A percentile compares a stretch with the other conserved stretches of the same genome.
These are phyloP conservation scores for Pedinophyceae sp. DNA, from an alignment of 139 green algal species.

Conservation along the genomic window DNA sequence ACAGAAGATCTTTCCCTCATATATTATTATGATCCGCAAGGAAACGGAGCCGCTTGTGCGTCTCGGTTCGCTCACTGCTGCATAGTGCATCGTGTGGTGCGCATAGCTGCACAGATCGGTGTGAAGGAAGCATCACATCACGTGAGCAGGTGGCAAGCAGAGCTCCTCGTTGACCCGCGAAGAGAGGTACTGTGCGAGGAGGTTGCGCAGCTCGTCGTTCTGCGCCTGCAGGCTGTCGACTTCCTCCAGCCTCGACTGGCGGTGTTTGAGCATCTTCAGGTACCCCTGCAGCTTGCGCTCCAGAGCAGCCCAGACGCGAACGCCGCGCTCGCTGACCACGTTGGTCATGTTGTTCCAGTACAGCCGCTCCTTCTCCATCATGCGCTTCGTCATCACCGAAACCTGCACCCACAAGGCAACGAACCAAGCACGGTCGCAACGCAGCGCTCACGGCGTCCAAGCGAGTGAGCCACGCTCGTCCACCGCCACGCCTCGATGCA, in stretches of 20 bases:
- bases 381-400: background rate
- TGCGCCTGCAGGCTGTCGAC: slow-evolving; percentile 43
- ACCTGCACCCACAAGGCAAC: background rate
- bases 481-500: too few species aligned
- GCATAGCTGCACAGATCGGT: too few species aligned
- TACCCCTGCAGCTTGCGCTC: slow-evolving; percentile 52
- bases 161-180: slow-evolving; percentile 53
- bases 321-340: slow-evolving; percentile 25
- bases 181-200: slow-evolving; percentile 60
- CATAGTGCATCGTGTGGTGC: too few species aligned
- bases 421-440: too few species aligned
- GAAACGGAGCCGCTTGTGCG: too few species aligned
- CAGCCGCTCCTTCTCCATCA: slow-evolving; percentile 13
- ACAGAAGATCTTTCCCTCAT: too few species aligned
- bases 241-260: slow-evolving; percentile 18
- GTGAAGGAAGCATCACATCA: too few species aligned
- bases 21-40: too few species aligned
- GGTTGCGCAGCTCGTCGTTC: slow-evolving; percentile 50
- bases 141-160: slow-evolving; percentile 30
- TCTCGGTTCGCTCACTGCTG: too few species aligned
- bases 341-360: slow-evolving; percentile 32
- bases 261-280: slow-evolving; percentile 29
- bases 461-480: too few species aligned
- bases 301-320: slow-evolving; percentile 42
- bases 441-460: too few species aligned